Conservation (phyloP, 176 grass and related monocot genomes). For the Paspalum notatum region DNA sequence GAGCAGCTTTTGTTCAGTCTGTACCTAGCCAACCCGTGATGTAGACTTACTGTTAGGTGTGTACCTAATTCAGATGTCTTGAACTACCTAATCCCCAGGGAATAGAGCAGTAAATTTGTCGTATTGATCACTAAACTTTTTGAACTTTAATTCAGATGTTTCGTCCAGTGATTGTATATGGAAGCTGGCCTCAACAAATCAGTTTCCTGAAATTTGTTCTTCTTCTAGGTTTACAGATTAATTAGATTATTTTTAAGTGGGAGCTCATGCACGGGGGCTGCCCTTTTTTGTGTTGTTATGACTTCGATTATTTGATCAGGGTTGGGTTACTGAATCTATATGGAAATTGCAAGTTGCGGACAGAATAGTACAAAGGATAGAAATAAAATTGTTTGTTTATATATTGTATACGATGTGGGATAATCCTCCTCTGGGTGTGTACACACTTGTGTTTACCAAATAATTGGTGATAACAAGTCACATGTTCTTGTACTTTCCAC, state of each 20-base stretch:
- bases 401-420: slow-evolving; percentile 3
- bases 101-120: not conserved
- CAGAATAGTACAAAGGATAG: not conserved
- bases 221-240: not conserved
- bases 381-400: not conserved
- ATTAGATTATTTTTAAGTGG: not conserved
- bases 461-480: slow-evolving; percentile 14
- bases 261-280: not conserved
- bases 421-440: not conserved
- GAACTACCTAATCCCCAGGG: not conserved
- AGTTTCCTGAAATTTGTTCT: slow-evolving; percentile 15
- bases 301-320: too few species aligned
- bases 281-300: not conserved
- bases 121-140: not conserved
- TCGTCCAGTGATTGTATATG: not conserved
- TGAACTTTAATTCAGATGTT: not conserved
- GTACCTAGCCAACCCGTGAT: slow-evolving; percentile 18
- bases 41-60: slow-evolving; percentile 38
- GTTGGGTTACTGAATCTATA: slow-evolving; percentile 1
- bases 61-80: slow-evolving; percentile 41
- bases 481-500: slow-evolving; percentile 21
- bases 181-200: not conserved
- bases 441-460: slow-evolving; percentile 12
- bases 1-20: slow-evolving; percentile 24
- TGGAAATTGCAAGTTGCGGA: slow-evolving; percentile 14